Base-by-base conservation (phyloP, 2,329 filamentous ascomycete genomes). In the Penicillium occitanis region DNA sequence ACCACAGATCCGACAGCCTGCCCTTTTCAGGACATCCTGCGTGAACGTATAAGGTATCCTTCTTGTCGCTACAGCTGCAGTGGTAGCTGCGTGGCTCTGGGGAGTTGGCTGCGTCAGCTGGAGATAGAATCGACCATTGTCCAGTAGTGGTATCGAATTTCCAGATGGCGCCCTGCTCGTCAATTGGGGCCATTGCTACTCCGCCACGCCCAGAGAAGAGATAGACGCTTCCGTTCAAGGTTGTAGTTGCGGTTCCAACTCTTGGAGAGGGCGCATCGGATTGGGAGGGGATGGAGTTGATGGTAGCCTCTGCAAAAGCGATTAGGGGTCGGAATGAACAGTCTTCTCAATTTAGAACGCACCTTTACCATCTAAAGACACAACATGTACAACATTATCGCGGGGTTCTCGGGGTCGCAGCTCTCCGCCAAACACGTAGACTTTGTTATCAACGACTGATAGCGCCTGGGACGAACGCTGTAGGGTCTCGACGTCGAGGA, bases 201-300 rank as follows among this genome's bases (percentile, higher is more conserved):
- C 90, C 90, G 40, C 90, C 89, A 53, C 91, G 88, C 10, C 93
- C 92, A 58, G 91, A 92, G 77, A 93, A 96, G 50, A 96, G 69
- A 78, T 94, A 94, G 72, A 96, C 88, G 25, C 87, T 88, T 53
- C 85, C 84, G 66, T 88, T 84, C 66, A 95, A 85, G 1, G 87
- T 84, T 13, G 89, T 86, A 0, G 89, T 87, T 40, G 91, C 89
- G 70, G 92, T 87, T 22, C 92, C 92, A 1, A 93, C 87, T 22
- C 92, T 87, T 1, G 91, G 84, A 1, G 53, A 82, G 77, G 0
- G 92, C 0, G 68, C 90, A 53, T 67, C 19, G 3, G 68, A 55
- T n/a, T 70, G 63, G 37, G 69, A 63, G 0, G 64, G 44, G 5
- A 60, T 22, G 7, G 61, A 61, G 13, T 71, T 70, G 64, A 70